A percentile compares a stretch with the other conserved stretches of the same genome.
Conservation (phyloP, 768 basidiomycete genomes). For the Naganishia randhawae region DNA sequence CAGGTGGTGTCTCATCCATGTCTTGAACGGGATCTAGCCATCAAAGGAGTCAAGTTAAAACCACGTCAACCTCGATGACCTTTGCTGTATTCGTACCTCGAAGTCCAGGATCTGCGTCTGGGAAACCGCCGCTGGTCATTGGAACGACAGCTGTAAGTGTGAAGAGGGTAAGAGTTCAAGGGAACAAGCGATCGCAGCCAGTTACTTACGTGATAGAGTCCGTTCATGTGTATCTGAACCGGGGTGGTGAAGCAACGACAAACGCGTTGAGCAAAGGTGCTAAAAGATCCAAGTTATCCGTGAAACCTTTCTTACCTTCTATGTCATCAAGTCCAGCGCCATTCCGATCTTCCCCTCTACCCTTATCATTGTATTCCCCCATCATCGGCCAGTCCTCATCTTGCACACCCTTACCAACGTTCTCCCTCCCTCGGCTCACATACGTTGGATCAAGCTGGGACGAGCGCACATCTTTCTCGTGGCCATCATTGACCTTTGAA, state of each 20-base stretch:
- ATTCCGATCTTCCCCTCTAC: background rate
- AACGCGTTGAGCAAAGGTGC: background rate
- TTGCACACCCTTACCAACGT: background rate
- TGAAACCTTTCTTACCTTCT: background rate
- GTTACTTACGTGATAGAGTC: background rate
- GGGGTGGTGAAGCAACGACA: background rate
- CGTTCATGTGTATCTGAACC: background rate
- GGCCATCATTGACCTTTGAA: background rate
- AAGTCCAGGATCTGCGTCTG: background rate
- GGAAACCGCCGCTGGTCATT: conserved; percentile 2
- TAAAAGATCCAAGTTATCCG: background rate
- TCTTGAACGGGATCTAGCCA: background rate
- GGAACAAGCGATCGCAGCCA: too few relatives aligned
- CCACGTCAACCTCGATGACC: background rate
- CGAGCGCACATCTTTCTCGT: background rate
- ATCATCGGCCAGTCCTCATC: conserved; percentile 12
- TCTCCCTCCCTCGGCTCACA: conserved; percentile 14
- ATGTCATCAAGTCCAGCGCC: background rate
- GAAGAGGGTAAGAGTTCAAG: background rate
- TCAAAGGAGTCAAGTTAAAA: background rate
- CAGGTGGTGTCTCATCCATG: background rate
- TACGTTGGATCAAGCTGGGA: conserved; percentile 18
- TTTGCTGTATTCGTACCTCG: background rate
- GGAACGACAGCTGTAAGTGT: background rate
- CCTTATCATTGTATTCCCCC: too few relatives aligned